phyloP scores from a whole-genome alignment of 371 early-diverging fungal genomes.

The Rhizopus delemar region DNA sequence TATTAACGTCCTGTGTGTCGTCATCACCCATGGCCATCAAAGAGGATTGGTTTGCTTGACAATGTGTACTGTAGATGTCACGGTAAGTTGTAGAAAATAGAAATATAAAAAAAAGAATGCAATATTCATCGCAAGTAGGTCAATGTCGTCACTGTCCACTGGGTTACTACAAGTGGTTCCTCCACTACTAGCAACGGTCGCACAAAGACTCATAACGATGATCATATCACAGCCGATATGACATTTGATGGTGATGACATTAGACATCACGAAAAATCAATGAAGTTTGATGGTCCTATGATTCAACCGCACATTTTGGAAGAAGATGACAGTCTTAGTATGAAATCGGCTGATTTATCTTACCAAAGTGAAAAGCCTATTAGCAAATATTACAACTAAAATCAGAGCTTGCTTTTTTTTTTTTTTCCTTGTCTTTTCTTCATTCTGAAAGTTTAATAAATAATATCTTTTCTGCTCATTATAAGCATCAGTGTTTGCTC shows the following conservation, averaged over 20 bases:
- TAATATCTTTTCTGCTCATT: too few species aligned
- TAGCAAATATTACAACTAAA: constrained; percentile 5
- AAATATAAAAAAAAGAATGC: neutral
- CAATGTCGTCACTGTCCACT: constrained; percentile 59
- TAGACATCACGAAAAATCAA: constrained; percentile 13
- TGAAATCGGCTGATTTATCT: constrained; percentile 18
- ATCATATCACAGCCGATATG: constrained; percentile 25
- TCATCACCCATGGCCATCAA: constrained; percentile 49
- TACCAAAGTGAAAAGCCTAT: constrained; percentile 25
- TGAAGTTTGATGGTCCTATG: constrained; percentile 19
- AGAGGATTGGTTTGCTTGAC: constrained; percentile 57
- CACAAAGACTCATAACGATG: constrained; percentile 20
- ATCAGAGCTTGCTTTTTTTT: too few species aligned
- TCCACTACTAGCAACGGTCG: constrained; percentile 17
- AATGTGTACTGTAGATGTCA: constrained; percentile 59
- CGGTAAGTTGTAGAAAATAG: constrained; percentile 27
- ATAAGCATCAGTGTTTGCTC: too few species aligned
- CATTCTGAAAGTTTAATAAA: neutral
- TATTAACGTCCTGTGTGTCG: constrained; percentile 50
- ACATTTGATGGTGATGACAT: constrained; percentile 26
- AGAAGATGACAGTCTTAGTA: constrained; percentile 14
- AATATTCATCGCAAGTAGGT: constrained; percentile 29
- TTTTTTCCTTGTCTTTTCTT: neutral
- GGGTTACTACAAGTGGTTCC: constrained; percentile 41
- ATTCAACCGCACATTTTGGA: constrained; percentile 16